These are phyloP conservation scores for Wickerhamiella vanderwaltii DNA, from an alignment of 805 yeast species.

Conservation along the genomic window DNA sequence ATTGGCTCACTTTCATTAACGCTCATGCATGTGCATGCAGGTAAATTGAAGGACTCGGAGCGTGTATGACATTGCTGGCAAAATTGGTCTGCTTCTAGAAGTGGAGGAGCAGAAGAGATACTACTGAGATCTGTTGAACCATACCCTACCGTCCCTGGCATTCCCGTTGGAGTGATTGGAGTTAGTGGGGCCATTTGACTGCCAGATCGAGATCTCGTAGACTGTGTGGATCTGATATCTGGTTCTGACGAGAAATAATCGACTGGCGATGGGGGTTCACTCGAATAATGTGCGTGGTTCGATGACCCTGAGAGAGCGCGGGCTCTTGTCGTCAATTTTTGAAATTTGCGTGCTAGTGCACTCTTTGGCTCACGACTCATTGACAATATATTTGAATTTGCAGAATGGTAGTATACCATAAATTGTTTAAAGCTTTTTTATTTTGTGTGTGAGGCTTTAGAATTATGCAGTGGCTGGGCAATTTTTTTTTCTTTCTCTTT, in stretches of 20 bases:
- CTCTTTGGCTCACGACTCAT: constrained; percentile 8
- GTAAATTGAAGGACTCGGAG: no score
- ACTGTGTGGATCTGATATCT: background rate
- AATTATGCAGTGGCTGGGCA: no score
- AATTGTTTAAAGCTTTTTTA: no score
- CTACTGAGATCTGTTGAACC: background rate
- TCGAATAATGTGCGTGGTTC: background rate
- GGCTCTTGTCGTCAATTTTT: constrained; percentile 5
- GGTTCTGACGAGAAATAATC: background rate
- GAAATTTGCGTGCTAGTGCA: constrained; percentile 2
- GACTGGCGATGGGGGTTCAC: constrained; percentile 3
- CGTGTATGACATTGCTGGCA: no score
- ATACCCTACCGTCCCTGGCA: background rate
- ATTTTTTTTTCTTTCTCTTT: no score
- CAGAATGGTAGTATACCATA: no score
- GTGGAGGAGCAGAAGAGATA: background rate
- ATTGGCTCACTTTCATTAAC: constrained; percentile 29
- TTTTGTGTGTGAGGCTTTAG: no score
- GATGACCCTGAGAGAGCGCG: constrained; percentile 1
- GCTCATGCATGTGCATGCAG: no score
- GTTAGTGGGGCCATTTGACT: constrained; percentile 3
- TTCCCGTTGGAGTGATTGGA: constrained; percentile 8
- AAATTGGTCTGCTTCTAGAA: background rate
- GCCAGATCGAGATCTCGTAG: constrained; percentile 2
- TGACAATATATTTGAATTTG: no score